Evolutionary conservation across 495 filamentous ascomycete genomes (phyloP).

Genomic region (Rusavskia elegans): DNA sequence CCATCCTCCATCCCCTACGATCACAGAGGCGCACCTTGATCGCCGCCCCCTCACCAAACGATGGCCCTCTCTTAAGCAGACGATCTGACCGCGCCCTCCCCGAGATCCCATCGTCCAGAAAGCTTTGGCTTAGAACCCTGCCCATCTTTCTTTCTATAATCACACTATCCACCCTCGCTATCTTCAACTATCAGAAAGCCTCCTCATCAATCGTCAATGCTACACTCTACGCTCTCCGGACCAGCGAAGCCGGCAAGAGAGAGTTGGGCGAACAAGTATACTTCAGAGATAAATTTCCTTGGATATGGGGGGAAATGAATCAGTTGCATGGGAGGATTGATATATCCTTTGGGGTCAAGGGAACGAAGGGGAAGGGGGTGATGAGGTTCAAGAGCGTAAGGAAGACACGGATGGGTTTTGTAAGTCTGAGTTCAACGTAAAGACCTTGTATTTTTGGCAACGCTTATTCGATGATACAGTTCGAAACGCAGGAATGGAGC

Average conservation of each 20-base stretch:
- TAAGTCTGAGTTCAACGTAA: conserved; percentile 21
- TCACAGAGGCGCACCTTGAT: conserved; percentile 28
- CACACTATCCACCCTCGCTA: conserved; percentile 51
- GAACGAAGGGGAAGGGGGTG: conserved; percentile 50
- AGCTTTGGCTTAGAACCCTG: conserved; percentile 34
- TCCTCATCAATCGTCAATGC: conserved; percentile 67
- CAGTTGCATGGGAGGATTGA: conserved; percentile 85
- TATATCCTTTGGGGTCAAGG: conserved; percentile 77
- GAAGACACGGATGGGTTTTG: conserved; percentile 52
- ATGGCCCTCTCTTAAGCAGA: conserved; percentile 63
- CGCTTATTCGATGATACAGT: conserved; percentile 20
- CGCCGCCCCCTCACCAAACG: conserved; percentile 28
- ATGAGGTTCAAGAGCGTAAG: conserved; percentile 73
- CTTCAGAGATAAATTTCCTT: conserved; percentile 73
- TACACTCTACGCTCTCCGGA: conserved; percentile 81
- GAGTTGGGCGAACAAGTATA: conserved; percentile 84
- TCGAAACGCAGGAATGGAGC: conserved; percentile 66
- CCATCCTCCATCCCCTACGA: not conserved
- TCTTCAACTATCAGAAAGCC: conserved; percentile 97
- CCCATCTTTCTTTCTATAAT: conserved; percentile 45
- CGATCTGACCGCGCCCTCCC: conserved; percentile 71
- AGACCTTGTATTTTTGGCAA: not conserved
- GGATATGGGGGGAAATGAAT: conserved; percentile 88
- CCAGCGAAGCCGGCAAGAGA: conserved; percentile 53
- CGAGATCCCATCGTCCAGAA: conserved; percentile 11